These are phyloP conservation scores for Allium sativum DNA, from an alignment of 106 monocot genomes.

Conservation along the genomic window DNA sequence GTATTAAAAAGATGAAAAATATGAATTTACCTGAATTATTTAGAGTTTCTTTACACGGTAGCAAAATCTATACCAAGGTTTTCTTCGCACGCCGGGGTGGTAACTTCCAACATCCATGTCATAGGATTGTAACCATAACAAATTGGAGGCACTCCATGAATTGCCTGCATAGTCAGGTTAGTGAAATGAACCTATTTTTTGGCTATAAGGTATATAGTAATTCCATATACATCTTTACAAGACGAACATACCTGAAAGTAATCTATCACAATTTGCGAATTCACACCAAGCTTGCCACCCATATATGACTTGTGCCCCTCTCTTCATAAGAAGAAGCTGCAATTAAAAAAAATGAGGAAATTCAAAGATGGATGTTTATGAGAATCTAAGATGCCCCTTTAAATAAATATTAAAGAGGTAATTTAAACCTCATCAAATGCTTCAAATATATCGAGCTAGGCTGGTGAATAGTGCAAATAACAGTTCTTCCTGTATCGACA, in stretches of 20 bases:
- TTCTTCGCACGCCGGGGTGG: conserved; percentile 33
- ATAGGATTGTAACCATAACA: conserved; percentile 44
- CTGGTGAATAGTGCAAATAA: no score
- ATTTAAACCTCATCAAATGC: conserved; percentile 49
- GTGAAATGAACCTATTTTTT: not conserved
- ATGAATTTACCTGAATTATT: conserved; percentile 31
- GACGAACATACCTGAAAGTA: conserved; percentile 25
- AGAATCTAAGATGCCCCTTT: no score
- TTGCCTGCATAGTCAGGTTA: conserved; percentile 15
- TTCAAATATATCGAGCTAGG: conserved; percentile 58
- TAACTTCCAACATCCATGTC: conserved; percentile 65
- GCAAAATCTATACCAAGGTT: conserved; percentile 45
- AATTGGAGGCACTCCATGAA: conserved; percentile 32
- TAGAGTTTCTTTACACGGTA: conserved; percentile 26
- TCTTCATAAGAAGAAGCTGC: conserved; percentile 47
- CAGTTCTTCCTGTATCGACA: no score
- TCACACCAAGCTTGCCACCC: conserved; percentile 30
- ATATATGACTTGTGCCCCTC: conserved; percentile 36
- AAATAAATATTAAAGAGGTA: not conserved
- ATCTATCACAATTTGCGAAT: conserved; percentile 37
- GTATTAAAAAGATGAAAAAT: not conserved
- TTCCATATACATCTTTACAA: no score
- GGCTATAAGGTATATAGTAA: not conserved
- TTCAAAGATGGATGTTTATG: not conserved
- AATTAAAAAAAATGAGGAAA: conserved; percentile 1